These are phyloP conservation scores for Komagataella populi DNA, from an alignment of 805 yeast species.

Conservation along the genomic window DNA sequence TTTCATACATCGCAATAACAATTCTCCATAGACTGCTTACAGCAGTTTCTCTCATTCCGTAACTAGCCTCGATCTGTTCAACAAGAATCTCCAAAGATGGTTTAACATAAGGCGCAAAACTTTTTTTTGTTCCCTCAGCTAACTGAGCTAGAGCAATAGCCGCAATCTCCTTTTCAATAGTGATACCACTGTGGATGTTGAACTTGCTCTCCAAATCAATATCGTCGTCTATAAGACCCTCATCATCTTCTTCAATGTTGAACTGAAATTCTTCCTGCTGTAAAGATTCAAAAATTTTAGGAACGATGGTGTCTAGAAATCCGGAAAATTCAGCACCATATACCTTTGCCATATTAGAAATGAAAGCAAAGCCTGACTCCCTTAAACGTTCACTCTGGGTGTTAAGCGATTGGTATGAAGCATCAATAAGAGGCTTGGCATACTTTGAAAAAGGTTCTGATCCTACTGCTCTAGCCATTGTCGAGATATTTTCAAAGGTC, in stretches of 20 bases:
- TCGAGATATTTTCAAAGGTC: constrained; percentile 86
- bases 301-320: constrained; percentile 70
- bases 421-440: constrained; percentile 80
- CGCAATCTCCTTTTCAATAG: constrained; percentile 94
- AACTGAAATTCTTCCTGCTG: constrained; percentile 77
- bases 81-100: constrained; percentile 46
- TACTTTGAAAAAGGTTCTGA: constrained; percentile 74
- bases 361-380: constrained; percentile 89
- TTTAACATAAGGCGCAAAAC: constrained; percentile 68
- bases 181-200: constrained; percentile 87
- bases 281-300: constrained; percentile 71
- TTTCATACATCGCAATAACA: constrained; percentile 51
- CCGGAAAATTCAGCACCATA: constrained; percentile 85
- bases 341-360: constrained; percentile 88
- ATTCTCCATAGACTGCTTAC: constrained; percentile 74
- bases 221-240: constrained; percentile 38
- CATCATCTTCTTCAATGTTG: constrained; percentile 36
- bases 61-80: constrained; percentile 72
- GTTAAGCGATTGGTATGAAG: constrained; percentile 69
- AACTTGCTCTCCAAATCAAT: constrained; percentile 59
- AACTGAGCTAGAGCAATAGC: constrained; percentile 80
- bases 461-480: constrained; percentile 95
- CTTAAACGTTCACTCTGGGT: constrained; percentile 76
- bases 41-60: constrained; percentile 85
- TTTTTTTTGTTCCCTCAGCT: constrained; percentile 75